phyloP scores from a whole-genome alignment of 1,139 yeast genomes.

The Hyphopichia burtonii region DNA sequence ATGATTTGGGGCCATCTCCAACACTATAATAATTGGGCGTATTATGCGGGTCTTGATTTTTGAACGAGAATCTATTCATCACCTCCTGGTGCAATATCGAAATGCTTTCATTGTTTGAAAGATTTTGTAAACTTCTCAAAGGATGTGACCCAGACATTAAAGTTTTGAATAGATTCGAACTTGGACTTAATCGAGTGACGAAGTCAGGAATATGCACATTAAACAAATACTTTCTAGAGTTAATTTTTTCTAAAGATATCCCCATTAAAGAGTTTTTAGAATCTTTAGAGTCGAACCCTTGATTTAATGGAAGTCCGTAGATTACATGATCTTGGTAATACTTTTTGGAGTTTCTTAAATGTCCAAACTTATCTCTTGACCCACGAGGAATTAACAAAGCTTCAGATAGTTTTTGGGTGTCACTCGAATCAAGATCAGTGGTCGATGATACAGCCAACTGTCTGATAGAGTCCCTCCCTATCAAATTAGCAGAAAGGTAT shows the following conservation, averaged over 20 bases:
- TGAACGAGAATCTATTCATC: conserved; percentile 12
- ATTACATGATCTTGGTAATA: conserved; percentile 26
- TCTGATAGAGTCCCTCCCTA: conserved; percentile 20
- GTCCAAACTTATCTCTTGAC: conserved; percentile 25
- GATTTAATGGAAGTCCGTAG: conserved; percentile 25
- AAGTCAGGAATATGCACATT: conserved; percentile 49
- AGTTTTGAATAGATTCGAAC: conserved; percentile 18
- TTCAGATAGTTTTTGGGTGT: conserved; percentile 8
- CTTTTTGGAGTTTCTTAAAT: conserved; percentile 20
- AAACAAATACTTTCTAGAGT: conserved; percentile 28
- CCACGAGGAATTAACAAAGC: conserved; percentile 1
- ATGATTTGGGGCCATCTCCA: conserved; percentile 4
- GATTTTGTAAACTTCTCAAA: conserved; percentile 9
- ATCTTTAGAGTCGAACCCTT: neutral
- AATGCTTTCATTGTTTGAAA: conserved; percentile 9
- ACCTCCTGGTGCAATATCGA: conserved; percentile 13
- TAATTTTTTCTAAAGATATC: conserved; percentile 33
- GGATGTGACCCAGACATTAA: conserved; percentile 11
- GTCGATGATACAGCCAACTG: conserved; percentile 19
- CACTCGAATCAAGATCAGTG: conserved; percentile 16
- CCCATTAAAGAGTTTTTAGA: conserved; percentile 15
- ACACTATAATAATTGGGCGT: conserved; percentile 7
- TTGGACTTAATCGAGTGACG: conserved; percentile 31
- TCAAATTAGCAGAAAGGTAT: conserved; percentile 26
- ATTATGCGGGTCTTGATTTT: conserved; percentile 10